Percentiles rank a stretch among this genome's conserved stretches.
These are phyloP conservation scores for Sarcomyxa edulis DNA, from an alignment of 768 basidiomycete species.

Conservation along the genomic window DNA sequence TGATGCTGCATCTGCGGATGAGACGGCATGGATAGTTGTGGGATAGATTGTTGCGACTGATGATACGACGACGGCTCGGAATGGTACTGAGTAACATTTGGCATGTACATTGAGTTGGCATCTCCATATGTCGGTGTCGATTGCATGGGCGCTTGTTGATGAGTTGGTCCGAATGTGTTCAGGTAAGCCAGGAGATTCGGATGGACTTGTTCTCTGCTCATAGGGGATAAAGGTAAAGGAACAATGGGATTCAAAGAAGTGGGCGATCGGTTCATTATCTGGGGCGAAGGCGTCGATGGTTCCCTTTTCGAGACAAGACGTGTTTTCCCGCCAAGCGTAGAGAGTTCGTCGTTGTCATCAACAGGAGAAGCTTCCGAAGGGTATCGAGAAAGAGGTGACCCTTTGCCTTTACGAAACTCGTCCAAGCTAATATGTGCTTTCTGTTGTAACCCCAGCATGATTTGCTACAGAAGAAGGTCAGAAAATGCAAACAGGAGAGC, in stretches of 20 bases:
- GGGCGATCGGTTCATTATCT: constrained; percentile 59
- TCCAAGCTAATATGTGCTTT: constrained; percentile 63
- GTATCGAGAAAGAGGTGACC: constrained; percentile 35
- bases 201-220: constrained; percentile 45
- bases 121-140: constrained; percentile 2
- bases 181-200: constrained; percentile 67
- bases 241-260: constrained; percentile 69
- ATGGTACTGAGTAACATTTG: constrained; percentile 1
- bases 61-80: constrained; percentile 8
- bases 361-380: constrained; percentile 32
- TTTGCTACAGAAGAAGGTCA: constrained; percentile 32
- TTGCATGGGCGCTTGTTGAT: constrained; percentile 6
- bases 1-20: constrained; percentile 15
- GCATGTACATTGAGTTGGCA: constrained; percentile 1
- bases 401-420: constrained; percentile 56
- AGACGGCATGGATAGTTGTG: constrained; percentile 4
- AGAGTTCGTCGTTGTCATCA: constrained; percentile 59
- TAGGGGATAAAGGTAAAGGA: constrained; percentile 57
- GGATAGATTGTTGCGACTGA: constrained; percentile 3
- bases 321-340: constrained; percentile 61
- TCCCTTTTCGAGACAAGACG: constrained; percentile 61
- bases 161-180: constrained; percentile 44
- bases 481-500: constrained; percentile 2
- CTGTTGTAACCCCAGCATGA: constrained; percentile 59
- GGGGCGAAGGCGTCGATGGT: constrained; percentile 38